Conservation (phyloP, 2,329 filamentous ascomycete species). For the Epicoccum sorghinum region DNA sequence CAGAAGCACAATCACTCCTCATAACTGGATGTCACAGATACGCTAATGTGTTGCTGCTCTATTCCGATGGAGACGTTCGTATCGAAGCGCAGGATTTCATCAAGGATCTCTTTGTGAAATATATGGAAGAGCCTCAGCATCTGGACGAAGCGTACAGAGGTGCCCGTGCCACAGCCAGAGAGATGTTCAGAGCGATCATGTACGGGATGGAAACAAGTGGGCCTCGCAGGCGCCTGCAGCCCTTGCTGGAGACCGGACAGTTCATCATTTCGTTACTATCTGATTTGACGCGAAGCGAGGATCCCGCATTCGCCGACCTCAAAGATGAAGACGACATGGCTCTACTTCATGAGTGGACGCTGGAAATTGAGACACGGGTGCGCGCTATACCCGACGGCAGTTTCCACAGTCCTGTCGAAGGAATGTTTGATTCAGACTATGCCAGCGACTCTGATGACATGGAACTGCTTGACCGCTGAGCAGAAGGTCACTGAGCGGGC, state of each 20-base stretch:
- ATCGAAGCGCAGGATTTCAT: slow-evolving; percentile 27
- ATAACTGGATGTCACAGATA: slow-evolving; percentile 28
- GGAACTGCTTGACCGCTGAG: slow-evolving; percentile 28
- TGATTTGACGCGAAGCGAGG: slow-evolving; percentile 26
- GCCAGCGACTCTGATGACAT: slow-evolving; percentile 46
- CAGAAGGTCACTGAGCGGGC: not conserved
- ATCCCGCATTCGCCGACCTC: slow-evolving; percentile 26
- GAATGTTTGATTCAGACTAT: slow-evolving; percentile 44
- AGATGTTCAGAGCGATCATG: slow-evolving; percentile 23
- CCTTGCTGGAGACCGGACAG: slow-evolving; percentile 31
- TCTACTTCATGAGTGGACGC: slow-evolving; percentile 30
- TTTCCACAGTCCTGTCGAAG: slow-evolving; percentile 38
- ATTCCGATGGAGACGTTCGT: slow-evolving; percentile 38
- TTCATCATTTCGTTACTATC: slow-evolving; percentile 29
- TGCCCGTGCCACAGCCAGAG: not conserved
- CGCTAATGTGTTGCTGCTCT: slow-evolving; percentile 34
- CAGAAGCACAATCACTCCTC: slow-evolving; percentile 27
- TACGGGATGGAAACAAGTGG: slow-evolving; percentile 33
- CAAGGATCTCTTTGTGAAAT: slow-evolving; percentile 29
- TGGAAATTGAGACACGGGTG: slow-evolving; percentile 32
- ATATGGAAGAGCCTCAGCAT: slow-evolving; percentile 7
- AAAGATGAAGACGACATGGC: slow-evolving; percentile 29
- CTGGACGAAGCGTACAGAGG: slow-evolving; percentile 19
- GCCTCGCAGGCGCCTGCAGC: slow-evolving; percentile 31
- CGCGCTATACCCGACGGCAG: slow-evolving; percentile 37